Evolutionary conservation across 768 basidiomycete species (phyloP).

Genomic region (Asterophora parasitica): DNA sequence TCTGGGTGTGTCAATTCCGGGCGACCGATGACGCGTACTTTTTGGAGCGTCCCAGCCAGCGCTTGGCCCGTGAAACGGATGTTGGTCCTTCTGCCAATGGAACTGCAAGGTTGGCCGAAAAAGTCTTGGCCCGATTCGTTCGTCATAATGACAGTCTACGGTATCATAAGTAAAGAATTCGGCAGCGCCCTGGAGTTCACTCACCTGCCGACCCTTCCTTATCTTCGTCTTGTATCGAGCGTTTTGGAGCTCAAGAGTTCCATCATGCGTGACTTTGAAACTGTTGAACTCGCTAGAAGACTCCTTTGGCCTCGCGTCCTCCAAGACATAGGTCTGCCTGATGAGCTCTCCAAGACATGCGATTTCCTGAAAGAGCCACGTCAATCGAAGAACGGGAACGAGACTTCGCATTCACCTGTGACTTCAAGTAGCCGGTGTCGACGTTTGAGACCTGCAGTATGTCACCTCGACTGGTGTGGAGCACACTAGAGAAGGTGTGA

Average conservation of each 20-base stretch:
- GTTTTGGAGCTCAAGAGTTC: slow-evolving; percentile 29
- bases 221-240: slow-evolving; percentile 38
- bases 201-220: slow-evolving; percentile 32
- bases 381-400: neutral
- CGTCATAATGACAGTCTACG: slow-evolving; percentile 28
- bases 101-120: slow-evolving; percentile 25
- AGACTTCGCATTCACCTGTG: slow-evolving; percentile 15
- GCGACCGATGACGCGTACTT: slow-evolving; percentile 37
- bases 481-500: slow-evolving; percentile 19
- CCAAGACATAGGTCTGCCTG: slow-evolving; percentile 28
- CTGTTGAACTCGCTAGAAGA: slow-evolving; percentile 28
- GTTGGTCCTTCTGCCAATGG: slow-evolving; percentile 32
- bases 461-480: slow-evolving; percentile 5
- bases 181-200: neutral
- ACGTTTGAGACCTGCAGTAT: slow-evolving; percentile 12
- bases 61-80: slow-evolving; percentile 21
- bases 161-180: neutral
- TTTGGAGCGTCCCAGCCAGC: slow-evolving; percentile 21
- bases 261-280: slow-evolving; percentile 21
- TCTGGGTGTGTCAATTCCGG: slow-evolving; percentile 37
- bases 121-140: slow-evolving; percentile 26
- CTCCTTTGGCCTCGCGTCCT: slow-evolving; percentile 28
- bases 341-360: slow-evolving; percentile 26
- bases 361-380: slow-evolving; percentile 23
- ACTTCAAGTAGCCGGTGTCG: slow-evolving; percentile 17